Evolutionary conservation across 768 basidiomycete genomes (phyloP).

Genomic region (Punctularia strigosozonata): DNA sequence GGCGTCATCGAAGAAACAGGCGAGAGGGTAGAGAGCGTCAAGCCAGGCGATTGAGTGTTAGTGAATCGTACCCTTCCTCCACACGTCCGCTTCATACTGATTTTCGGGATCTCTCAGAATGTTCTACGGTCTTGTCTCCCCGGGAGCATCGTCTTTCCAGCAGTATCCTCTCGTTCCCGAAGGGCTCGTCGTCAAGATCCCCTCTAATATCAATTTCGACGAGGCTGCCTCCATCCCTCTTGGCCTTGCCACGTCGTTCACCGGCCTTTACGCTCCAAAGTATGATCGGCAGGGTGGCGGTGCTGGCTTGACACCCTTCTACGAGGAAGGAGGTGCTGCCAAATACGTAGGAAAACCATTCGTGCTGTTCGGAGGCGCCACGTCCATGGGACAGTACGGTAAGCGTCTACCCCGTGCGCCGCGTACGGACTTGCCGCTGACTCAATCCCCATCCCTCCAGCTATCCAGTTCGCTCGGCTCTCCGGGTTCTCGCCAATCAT

Average conservation of each 20-base stretch:
- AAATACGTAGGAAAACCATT: slow-evolving; percentile 21
- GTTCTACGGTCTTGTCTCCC: background rate
- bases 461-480: slow-evolving; percentile 10
- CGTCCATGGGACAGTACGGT: slow-evolving; percentile 19
- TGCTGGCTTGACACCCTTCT: slow-evolving; percentile 14
- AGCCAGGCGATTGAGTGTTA: slow-evolving; percentile 25
- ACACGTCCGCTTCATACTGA: too few relatives aligned
- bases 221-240: slow-evolving; percentile 31
- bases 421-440: too few relatives aligned
- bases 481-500: slow-evolving; percentile 13
- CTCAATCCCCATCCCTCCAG: slow-evolving; percentile 6
- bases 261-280: slow-evolving; percentile 21
- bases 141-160: slow-evolving; percentile 8
- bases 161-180: slow-evolving; percentile 10
- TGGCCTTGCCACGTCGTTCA: slow-evolving; percentile 23
- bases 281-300: slow-evolving; percentile 11
- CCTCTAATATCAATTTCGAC: slow-evolving; percentile 23
- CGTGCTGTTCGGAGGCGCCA: slow-evolving; percentile 17
- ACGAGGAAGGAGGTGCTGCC: slow-evolving; percentile 13
- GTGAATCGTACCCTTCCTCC: slow-evolving; percentile 5
- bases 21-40: slow-evolving; percentile 23
- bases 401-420: too few relatives aligned
- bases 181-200: slow-evolving; percentile 18
- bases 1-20: slow-evolving; percentile 30
- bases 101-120: slow-evolving; percentile 4